Evolutionary conservation across 768 basidiomycete genomes (phyloP).

Genomic region (Termitomyces sp.): DNA sequence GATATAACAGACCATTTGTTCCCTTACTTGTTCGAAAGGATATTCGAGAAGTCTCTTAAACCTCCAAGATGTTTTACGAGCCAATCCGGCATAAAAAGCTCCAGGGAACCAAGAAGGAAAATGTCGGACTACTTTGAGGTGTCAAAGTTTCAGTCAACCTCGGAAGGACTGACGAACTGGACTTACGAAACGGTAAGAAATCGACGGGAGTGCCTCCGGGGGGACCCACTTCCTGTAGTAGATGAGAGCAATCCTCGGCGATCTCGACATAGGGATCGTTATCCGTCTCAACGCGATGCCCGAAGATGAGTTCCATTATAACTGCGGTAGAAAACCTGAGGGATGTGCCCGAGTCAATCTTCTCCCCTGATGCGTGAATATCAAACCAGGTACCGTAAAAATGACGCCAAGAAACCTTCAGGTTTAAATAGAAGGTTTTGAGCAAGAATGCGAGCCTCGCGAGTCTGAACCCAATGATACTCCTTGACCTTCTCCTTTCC

Average conservation of each 20-base stretch:
- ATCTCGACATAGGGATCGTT: conserved; percentile 9
- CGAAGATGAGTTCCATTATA: conserved; percentile 8
- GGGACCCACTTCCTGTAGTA: conserved; percentile 2
- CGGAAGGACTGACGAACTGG: background rate
- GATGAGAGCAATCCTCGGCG: background rate
- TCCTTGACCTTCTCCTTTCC: too few relatives aligned
- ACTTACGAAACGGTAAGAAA: conserved; percentile 14
- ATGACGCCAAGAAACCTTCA: background rate
- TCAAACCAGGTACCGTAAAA: background rate
- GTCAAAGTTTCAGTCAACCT: background rate
- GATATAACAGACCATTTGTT: conserved; percentile 25
- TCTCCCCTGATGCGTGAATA: background rate
- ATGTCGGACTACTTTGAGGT: conserved; percentile 24
- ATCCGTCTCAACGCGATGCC: conserved; percentile 5
- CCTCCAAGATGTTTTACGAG: conserved; percentile 16
- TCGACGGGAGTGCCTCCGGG: conserved; percentile 10
- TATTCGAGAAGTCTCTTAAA: conserved; percentile 1
- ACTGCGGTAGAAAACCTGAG: conserved; percentile 10
- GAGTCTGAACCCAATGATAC: too few relatives aligned
- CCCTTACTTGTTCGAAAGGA: conserved; percentile 13
- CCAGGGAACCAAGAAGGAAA: conserved; percentile 31
- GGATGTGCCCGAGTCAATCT: background rate
- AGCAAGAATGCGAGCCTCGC: conserved; percentile 15
- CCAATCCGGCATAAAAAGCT: conserved; percentile 15
- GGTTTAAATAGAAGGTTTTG: conserved; percentile 5